Evolutionary conservation across 441 rosid species (phyloP), one percentile per base, ranked within the genome.

Genomic region (Eutrema salsugineum): DNA sequence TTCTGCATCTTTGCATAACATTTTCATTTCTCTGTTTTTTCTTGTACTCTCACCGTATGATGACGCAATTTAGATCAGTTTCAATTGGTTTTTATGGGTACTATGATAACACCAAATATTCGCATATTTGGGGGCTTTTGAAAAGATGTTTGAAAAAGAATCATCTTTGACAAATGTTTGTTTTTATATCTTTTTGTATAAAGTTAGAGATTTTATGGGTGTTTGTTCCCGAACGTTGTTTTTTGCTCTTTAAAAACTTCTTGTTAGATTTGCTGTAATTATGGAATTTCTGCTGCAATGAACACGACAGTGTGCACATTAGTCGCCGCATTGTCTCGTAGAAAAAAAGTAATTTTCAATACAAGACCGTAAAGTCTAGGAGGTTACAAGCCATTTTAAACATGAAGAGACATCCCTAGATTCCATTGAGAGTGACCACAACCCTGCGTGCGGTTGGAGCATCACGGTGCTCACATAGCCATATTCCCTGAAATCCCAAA

Each of bases 381-480:
- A 47, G 66, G 32, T 39, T 75, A 75, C 61, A 68, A 63, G 48
- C 76, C 40, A 55, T 33, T 33, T 12, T 16, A 62, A 55, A 62
- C 36, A 19, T 14, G 51, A 38, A 54, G 78, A 42, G 57, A 22
- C 8, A 63, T 63, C 7, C 48, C 71, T 73, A 93, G 63, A 85
- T 88, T 62, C 97, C 97, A 76, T 90, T 94, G 46, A 94, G 89
- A 55, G 97, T 94, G 57, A 94, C 85, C 58, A 91, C 93, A 79
- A 94, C 87, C 70, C 77, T 88, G 48, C 98, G 88, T 11, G 95
- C 78, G 36, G 96, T 86, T 42, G 93, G 92, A 35, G 79, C 83
- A 71, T 94, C 96, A 2, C 98, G 96, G 47, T 94, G 98, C 80
- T 94, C 98, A 33, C 98, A 91, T 8, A 91, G 91, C 98, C 97